These are phyloP conservation scores for Crithidia bombi DNA, from an alignment of 208 protist genomes.

Conservation along the genomic window DNA sequence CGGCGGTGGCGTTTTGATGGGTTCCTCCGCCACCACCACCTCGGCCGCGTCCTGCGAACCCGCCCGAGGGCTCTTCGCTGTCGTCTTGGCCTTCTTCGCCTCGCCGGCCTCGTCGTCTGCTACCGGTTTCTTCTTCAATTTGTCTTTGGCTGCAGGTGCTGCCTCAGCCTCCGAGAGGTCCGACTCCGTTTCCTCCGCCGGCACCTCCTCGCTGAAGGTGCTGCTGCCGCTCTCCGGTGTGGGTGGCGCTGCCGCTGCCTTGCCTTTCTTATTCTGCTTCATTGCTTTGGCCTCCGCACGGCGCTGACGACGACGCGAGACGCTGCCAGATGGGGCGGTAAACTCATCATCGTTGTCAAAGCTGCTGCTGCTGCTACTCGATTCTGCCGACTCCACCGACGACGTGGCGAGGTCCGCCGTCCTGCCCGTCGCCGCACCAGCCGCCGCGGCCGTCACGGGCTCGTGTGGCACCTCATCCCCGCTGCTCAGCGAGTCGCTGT, in stretches of 20 bases:
- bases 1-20: slow-evolving; percentile 8
- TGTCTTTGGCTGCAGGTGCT: not conserved
- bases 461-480: slow-evolving; percentile 29
- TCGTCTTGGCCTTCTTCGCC: not conserved
- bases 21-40: slow-evolving; percentile 17
- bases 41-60: slow-evolving; percentile 7
- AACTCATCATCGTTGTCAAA: slow-evolving; percentile 32
- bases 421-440: slow-evolving; percentile 12
- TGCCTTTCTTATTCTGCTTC: no score
- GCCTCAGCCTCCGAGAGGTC: not conserved
- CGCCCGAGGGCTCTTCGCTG: not conserved
- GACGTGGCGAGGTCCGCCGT: slow-evolving; percentile 12
- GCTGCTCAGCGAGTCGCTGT: slow-evolving; percentile 15
- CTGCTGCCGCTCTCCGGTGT: slow-evolving; percentile 8
- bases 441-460: slow-evolving; percentile 35
- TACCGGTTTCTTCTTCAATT: no score
- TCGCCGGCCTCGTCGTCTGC: no score
- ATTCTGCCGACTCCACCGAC: not conserved
- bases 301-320: slow-evolving; percentile 21
- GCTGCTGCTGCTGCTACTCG: no score
- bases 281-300: slow-evolving; percentile 5
- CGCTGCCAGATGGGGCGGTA: slow-evolving; percentile 22
- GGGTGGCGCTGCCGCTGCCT: slow-evolving; percentile 4
- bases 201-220: slow-evolving; percentile 7
- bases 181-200: not conserved